phyloP scores from a whole-genome alignment of 345 rosid genomes.

The Reutealis trisperma region DNA sequence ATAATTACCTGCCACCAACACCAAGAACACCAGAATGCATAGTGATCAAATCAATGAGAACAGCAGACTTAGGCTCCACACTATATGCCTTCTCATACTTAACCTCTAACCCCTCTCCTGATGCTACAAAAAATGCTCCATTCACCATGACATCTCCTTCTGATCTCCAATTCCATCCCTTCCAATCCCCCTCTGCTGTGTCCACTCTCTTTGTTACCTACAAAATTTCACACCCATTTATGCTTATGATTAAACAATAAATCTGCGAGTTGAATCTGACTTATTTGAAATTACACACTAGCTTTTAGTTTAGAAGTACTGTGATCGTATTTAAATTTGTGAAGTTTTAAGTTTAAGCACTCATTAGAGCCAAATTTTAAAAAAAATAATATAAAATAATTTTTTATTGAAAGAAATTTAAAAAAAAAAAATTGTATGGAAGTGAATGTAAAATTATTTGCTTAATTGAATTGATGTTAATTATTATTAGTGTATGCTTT shows the following conservation, averaged over 20 bases:
- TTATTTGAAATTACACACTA: too few relatives aligned
- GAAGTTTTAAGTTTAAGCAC: too few relatives aligned
- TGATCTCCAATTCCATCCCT: constrained; percentile 92
- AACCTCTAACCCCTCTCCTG: constrained; percentile 71
- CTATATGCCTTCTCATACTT: constrained; percentile 87
- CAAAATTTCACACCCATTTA: neutral
- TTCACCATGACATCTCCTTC: constrained; percentile 90
- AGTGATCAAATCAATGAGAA: constrained; percentile 47
- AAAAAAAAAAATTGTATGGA: too few relatives aligned
- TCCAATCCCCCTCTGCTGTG: constrained; percentile 71
- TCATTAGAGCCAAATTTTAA: too few relatives aligned
- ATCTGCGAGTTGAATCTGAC: too few relatives aligned
- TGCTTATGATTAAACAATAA: neutral
- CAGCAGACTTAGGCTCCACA: constrained; percentile 87
- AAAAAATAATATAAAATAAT: too few relatives aligned
- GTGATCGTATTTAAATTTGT: too few relatives aligned
- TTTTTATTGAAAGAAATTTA: too few relatives aligned
- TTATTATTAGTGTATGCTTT: too few relatives aligned
- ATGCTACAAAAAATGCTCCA: constrained; percentile 86
- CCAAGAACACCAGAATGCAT: constrained; percentile 32
- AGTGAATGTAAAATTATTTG: too few relatives aligned
- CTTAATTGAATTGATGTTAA: too few relatives aligned
- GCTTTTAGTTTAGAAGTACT: too few relatives aligned
- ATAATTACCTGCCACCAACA: constrained; percentile 31
- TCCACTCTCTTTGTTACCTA: constrained; percentile 95